phyloP scores from a whole-genome alignment of 1,284 basidiomycete species.

The Neolentinus lepideus region DNA sequence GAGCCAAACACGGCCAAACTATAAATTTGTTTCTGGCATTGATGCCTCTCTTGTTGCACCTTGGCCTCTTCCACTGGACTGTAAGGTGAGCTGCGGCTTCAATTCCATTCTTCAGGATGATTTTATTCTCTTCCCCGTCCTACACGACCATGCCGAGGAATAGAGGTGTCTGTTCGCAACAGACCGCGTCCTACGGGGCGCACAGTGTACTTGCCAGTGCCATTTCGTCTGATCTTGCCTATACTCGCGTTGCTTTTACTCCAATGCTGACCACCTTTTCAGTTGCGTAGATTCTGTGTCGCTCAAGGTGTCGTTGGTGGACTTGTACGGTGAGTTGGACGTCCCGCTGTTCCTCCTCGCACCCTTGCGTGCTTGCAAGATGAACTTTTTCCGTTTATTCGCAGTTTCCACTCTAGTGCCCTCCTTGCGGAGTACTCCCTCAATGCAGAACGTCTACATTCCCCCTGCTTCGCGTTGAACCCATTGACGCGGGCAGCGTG shows the following conservation, averaged over 20 bases:
- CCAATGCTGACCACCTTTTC: neutral
- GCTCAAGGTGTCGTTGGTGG: too few species aligned
- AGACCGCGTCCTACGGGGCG: conserved; percentile 46
- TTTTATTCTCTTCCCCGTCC: conserved; percentile 81
- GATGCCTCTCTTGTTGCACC: neutral
- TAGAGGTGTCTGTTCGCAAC: conserved; percentile 71
- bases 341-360: neutral
- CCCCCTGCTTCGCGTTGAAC: conserved; percentile 4
- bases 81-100: conserved; percentile 7
- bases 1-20: neutral
- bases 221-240: conserved; percentile 59
- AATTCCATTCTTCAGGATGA: conserved; percentile 40
- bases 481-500: neutral
- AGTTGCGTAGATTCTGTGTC: too few species aligned
- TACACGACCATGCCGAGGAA: conserved; percentile 75
- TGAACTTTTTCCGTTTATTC: conserved; percentile 6
- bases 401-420: conserved; percentile 6
- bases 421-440: neutral
- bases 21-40: neutral
- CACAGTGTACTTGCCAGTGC: conserved; percentile 80
- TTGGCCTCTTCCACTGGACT: neutral
- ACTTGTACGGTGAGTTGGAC: neutral
- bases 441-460: conserved; percentile 5
- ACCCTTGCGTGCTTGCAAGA: neutral
- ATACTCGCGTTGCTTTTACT: conserved; percentile 3